Evolutionary conservation across 1,284 basidiomycete species (phyloP), one percentile per base, ranked within the genome.

Genomic region (Irpex lacteus): DNA sequence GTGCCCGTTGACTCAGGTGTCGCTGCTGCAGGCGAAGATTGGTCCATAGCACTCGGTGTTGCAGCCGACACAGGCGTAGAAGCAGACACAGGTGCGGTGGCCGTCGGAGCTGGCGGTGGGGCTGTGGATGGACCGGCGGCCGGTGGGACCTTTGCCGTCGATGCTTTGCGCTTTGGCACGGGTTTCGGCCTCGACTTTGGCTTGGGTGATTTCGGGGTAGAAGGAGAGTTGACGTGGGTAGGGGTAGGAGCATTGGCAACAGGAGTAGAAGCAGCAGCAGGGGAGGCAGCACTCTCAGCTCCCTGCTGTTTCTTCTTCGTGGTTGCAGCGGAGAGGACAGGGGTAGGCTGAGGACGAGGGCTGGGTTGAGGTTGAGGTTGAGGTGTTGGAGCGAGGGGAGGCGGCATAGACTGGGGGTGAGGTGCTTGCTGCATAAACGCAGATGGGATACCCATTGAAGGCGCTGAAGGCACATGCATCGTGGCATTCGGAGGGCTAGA

Each of bases 171-270:
- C 65, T 77, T 76, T 32, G 72, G 66, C 53, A 76, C 70, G 15
- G 76, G 65, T 68, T 84, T 86, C n/a, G 81, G 61, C 65, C 81
- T 80, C 6, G 77, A 65, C 60, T 80, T 75, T 8, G 73, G 60
- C 65, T 72, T 77, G 2, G 77, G 76, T 5, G 78, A 77, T 66
- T 78, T 77, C 5, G 77, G 76, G 6, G 77, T 77, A 65, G 75
- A 74, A 52, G 77, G 76, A 44, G 81, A 84, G 11, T 82, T 77
- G 6, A 79, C 70, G 4, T 77, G 75, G 32, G 78, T 82, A 2
- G 85, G 80, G 4, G 86, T 87, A 0, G 80, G 72, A 1, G 83
- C 77, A 65, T 77, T 84, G 5, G 83, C 77, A 52, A 78, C 81
- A 11, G 88, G 86, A 1, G 89, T 87, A 0, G 84, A 77, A 0